Conservation (phyloP, 345 rosid genomes). For the Salix caprea region DNA sequence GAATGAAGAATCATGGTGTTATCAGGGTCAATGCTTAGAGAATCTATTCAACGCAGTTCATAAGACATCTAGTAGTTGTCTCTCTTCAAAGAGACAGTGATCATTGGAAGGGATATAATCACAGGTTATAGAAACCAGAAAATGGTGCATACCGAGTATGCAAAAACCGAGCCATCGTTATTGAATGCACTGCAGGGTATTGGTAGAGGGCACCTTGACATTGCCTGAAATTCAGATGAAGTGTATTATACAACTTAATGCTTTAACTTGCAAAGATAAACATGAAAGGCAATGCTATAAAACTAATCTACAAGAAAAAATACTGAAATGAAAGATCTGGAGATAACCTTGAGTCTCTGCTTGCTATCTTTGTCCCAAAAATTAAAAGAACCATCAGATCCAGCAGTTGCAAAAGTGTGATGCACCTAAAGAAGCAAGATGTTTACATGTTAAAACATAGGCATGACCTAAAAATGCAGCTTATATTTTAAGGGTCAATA, state of each 20-base stretch:
- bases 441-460: background rate
- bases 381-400: slow-evolving; percentile 95
- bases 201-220: slow-evolving; percentile 82
- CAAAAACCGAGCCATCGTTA: slow-evolving; percentile 86
- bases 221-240: slow-evolving; percentile 55
- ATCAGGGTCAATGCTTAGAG: background rate
- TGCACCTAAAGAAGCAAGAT: slow-evolving; percentile 49
- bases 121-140: background rate
- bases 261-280: background rate
- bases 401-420: slow-evolving; percentile 97
- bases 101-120: background rate
- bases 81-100: background rate
- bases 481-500: background rate
- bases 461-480: background rate
- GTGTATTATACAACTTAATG: background rate
- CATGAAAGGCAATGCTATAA: background rate
- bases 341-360: slow-evolving; percentile 87
- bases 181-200: slow-evolving; percentile 90
- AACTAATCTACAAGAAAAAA: background rate
- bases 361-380: slow-evolving; percentile 99
- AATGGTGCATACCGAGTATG: slow-evolving; percentile 61
- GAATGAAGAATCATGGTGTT: background rate
- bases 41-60: background rate
- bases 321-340: background rate
- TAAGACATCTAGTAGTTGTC: background rate